phyloP scores from a whole-genome alignment of 768 basidiomycete genomes.

The Mycena galericulata region DNA sequence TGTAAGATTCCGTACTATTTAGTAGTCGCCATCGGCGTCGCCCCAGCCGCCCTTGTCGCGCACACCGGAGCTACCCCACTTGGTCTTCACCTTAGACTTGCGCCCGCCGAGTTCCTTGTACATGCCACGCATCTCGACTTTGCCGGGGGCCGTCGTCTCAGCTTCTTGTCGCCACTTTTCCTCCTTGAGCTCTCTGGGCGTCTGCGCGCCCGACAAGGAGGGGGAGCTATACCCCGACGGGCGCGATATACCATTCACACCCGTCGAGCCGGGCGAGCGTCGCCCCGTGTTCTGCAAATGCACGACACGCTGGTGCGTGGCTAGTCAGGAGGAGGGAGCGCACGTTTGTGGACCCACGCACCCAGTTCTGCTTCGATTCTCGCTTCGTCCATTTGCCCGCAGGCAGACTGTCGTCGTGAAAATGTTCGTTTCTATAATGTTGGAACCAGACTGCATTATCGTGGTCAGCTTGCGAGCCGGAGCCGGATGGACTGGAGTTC shows the following conservation, averaged over 20 bases:
- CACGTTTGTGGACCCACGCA: slow-evolving; percentile 44
- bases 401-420: slow-evolving; percentile 82
- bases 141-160: slow-evolving; percentile 69
- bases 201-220: slow-evolving; percentile 74
- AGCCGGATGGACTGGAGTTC: neutral
- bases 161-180: slow-evolving; percentile 77
- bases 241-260: slow-evolving; percentile 47
- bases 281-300: slow-evolving; percentile 57
- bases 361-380: slow-evolving; percentile 96
- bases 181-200: slow-evolving; percentile 82
- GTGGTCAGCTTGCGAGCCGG: neutral
- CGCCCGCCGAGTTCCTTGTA: slow-evolving; percentile 93
- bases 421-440: slow-evolving; percentile 88
- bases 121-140: slow-evolving; percentile 89
- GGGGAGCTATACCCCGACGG: slow-evolving; percentile 65
- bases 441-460: slow-evolving; percentile 92
- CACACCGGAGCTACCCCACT: slow-evolving; percentile 69
- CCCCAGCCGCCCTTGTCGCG: slow-evolving; percentile 88
- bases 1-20: slow-evolving; percentile 19
- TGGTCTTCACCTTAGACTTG: slow-evolving; percentile 80
- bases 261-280: slow-evolving; percentile 52
- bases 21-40: slow-evolving; percentile 42
- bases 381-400: slow-evolving; percentile 92
- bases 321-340: slow-evolving; percentile 22
- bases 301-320: slow-evolving; percentile 61